Conservation (phyloP, 495 filamentous ascomycete genomes). For the Bombardia bombarda region DNA sequence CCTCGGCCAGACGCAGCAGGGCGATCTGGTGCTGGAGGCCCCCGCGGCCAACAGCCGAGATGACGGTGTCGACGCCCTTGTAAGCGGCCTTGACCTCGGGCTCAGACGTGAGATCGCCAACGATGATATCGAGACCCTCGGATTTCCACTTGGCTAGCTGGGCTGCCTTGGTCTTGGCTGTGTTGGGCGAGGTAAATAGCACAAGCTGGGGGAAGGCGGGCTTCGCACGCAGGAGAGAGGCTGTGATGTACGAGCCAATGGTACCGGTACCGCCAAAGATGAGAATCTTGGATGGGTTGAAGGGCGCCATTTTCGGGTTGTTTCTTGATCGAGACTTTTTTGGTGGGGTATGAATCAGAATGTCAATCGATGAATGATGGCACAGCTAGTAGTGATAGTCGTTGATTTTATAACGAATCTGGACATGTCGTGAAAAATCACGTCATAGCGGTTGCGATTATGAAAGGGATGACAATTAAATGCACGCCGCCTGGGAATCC, state of each 20-base stretch:
- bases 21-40: constrained; percentile 50
- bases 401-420: no score
- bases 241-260: constrained; percentile 58
- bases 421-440: no score
- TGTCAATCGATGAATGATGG: no score
- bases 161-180: constrained; percentile 39
- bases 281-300: constrained; percentile 45
- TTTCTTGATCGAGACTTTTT: no score
- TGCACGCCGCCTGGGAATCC: no score
- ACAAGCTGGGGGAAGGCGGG: constrained; percentile 42
- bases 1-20: constrained; percentile 50
- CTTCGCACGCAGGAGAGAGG: constrained; percentile 47
- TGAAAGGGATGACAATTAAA: no score
- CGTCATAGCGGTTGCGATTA: no score
- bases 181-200: constrained; percentile 55
- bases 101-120: constrained; percentile 48
- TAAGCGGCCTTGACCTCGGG: constrained; percentile 47
- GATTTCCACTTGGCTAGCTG: constrained; percentile 39
- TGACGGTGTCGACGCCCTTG: constrained; percentile 54
- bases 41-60: constrained; percentile 56
- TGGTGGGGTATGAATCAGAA: no score
- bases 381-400: no score
- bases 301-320: no score
- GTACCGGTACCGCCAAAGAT: constrained; percentile 63
- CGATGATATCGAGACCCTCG: constrained; percentile 48